Conservation (phyloP, 768 basidiomycete species). For the Kwoniella sp. region DNA sequence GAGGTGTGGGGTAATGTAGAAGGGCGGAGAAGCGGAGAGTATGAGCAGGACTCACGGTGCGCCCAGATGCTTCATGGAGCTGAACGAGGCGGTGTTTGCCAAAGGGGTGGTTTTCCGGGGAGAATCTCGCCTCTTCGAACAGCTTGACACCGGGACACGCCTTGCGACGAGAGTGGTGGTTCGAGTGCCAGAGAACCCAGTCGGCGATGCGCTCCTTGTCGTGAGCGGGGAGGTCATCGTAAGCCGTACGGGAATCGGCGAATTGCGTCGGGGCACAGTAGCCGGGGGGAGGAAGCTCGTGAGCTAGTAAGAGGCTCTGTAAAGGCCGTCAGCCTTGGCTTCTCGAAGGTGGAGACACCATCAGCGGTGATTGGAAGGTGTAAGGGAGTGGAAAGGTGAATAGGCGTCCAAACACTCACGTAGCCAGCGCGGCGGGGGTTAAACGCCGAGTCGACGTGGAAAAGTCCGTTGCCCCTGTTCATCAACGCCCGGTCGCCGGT, state of each 20-base stretch:
- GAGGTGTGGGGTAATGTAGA: too few relatives aligned
- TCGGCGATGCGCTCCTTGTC: slow-evolving; percentile 22
- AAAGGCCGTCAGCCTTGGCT: too few relatives aligned
- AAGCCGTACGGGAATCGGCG: slow-evolving; percentile 32
- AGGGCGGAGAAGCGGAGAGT: too few relatives aligned
- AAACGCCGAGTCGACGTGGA: slow-evolving; percentile 21
- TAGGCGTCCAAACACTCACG: too few relatives aligned
- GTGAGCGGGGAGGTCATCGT: slow-evolving; percentile 20
- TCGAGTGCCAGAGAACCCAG: slow-evolving; percentile 25
- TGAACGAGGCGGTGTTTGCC: slow-evolving; percentile 26
- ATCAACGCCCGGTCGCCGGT: slow-evolving; percentile 5
- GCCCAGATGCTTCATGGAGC: slow-evolving; percentile 23
- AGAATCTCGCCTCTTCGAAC: too few relatives aligned
- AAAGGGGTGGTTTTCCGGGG: slow-evolving; percentile 26
- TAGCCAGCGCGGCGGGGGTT: slow-evolving; percentile 26
- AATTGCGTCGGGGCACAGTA: slow-evolving; percentile 31
- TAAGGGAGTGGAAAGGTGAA: too few relatives aligned
- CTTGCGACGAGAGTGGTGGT: slow-evolving; percentile 24
- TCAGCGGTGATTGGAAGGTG: too few relatives aligned
- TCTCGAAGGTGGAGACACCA: too few relatives aligned
- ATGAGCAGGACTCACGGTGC: too few relatives aligned
- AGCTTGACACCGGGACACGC: slow-evolving; percentile 22
- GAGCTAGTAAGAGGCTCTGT: slow-evolving; percentile 26
- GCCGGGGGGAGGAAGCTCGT: slow-evolving; percentile 23
- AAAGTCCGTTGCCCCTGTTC: slow-evolving; percentile 23